Evolutionary conservation across 1,284 basidiomycete genomes (phyloP), one percentile per base, ranked within the genome.

Genomic region (Microstroma glucosiphilum): DNA sequence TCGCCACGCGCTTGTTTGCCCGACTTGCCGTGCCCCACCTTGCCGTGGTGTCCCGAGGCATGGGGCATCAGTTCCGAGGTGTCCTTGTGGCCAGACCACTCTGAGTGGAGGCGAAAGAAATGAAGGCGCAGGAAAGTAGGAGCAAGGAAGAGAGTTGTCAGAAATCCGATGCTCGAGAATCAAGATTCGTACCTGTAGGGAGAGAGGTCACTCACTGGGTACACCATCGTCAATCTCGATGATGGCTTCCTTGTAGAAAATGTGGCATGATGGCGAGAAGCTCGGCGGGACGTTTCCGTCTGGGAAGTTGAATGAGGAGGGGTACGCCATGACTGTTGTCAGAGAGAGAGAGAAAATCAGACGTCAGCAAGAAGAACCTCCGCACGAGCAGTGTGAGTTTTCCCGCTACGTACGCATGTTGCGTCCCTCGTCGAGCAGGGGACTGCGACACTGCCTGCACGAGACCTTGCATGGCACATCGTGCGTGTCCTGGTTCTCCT

Each of bases 151-250:
- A 9, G 30, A 4, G 30, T 3, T 37, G 30, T 37, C 30, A 37
- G 30, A 9, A 4, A 9, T 37, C 30, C 9, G 30, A 37, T 37
- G 30, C 30, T n/a, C n/a, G n/a, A n/a, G n/a, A n/a, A n/a, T n/a
- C n/a, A n/a, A n/a, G n/a, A n/a, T n/a, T n/a, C n/a, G n/a, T n/a
- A n/a, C n/a, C n/a, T n/a, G n/a, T n/a, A n/a, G n/a, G 30, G 30
- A 4, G 30, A 9, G 30, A 37, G 30, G 30, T 9, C 30, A 54
- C 51, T 54, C 25, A 54, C 51, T 70, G 26, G 69, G 66, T 40
- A 70, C 64, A 37, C 67, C 66, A 40, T 70, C 66, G 56, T 66
- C 66, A 13, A 70, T 30, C 40, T 70, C 69, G 61, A 70, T 64
- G 8, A 70, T 66, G 8, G 62, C 56, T 46, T 70, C 66, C 1